Percentiles rank a stretch among this genome's conserved stretches.
These are phyloP conservation scores for Euphorbia pulcherrima DNA, from an alignment of 345 rosid species.

Conservation along the genomic window DNA sequence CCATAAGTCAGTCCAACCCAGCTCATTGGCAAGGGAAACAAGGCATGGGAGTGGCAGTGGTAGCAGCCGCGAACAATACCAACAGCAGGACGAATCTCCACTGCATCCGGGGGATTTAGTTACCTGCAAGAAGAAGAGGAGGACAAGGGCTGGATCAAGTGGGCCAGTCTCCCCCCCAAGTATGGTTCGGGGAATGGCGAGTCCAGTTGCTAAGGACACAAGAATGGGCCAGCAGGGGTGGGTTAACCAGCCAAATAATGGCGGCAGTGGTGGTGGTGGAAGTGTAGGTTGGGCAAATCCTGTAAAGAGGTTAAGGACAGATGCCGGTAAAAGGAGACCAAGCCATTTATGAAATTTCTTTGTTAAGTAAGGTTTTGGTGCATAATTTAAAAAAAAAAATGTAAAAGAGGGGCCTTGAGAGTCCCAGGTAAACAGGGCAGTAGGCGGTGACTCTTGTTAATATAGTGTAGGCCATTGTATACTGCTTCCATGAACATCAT, in stretches of 20 bases:
- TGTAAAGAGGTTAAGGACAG: slow-evolving; percentile 92
- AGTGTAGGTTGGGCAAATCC: slow-evolving; percentile 98
- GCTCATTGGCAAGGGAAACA: slow-evolving; percentile 56
- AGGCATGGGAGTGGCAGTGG: slow-evolving; percentile 53
- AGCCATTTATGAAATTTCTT: slow-evolving; percentile 57
- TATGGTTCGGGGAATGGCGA: slow-evolving; percentile 55
- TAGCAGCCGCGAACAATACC: slow-evolving; percentile 44
- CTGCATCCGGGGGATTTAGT: slow-evolving; percentile 90
- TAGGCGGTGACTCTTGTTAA: slow-evolving; percentile 23
- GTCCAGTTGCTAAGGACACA: slow-evolving; percentile 56
- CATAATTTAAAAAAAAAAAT: slow-evolving; percentile 14
- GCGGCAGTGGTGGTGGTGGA: slow-evolving; percentile 61
- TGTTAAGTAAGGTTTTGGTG: slow-evolving; percentile 11
- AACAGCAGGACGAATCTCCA: slow-evolving; percentile 65
- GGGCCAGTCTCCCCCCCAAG: slow-evolving; percentile 80
- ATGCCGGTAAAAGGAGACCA: slow-evolving; percentile 84
- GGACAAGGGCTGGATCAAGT: slow-evolving; percentile 57
- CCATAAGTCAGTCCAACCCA: slow-evolving; percentile 52
- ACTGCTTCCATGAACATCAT: slow-evolving; percentile 16
- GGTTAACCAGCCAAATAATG: slow-evolving; percentile 63
- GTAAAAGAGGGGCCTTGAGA: slow-evolving; percentile 21
- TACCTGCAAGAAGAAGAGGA: slow-evolving; percentile 98
- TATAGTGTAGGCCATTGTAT: slow-evolving; percentile 35
- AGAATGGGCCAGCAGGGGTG: slow-evolving; percentile 58
- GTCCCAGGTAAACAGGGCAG: slow-evolving; percentile 27